Evolutionary conservation across 140 eudicot genomes (phyloP).

Genomic region (Cichorium intybus): DNA sequence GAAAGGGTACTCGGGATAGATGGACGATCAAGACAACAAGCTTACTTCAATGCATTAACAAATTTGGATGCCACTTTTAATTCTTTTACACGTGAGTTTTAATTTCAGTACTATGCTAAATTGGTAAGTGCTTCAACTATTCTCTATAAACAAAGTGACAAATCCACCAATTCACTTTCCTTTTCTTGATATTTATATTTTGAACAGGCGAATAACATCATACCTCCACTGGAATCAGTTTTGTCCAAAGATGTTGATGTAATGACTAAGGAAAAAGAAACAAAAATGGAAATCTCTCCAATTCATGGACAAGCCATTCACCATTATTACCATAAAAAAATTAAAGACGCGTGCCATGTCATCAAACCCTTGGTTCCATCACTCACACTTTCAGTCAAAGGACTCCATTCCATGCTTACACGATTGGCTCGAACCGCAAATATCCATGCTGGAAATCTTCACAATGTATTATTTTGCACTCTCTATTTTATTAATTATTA

Average conservation of each 20-base stretch:
- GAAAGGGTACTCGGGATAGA: slow-evolving; percentile 76
- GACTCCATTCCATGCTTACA: too few relatives aligned
- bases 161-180: neutral
- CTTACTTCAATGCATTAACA: slow-evolving; percentile 62
- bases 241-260: slow-evolving; percentile 86
- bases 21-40: slow-evolving; percentile 93
- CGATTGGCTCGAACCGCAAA: too few relatives aligned
- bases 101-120: too few relatives aligned
- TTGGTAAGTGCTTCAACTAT: slow-evolving; percentile 48
- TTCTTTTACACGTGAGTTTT: slow-evolving; percentile 71
- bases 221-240: slow-evolving; percentile 86
- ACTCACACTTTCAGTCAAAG: too few relatives aligned
- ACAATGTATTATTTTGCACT: too few relatives aligned
- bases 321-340: slow-evolving; percentile 67
- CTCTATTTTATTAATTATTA: too few relatives aligned
- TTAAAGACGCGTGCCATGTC: too few relatives aligned
- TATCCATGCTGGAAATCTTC: too few relatives aligned
- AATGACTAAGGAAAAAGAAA: slow-evolving; percentile 84
- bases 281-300: slow-evolving; percentile 72
- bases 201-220: slow-evolving; percentile 65
- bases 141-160: slow-evolving; percentile 7
- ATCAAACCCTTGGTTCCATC: too few relatives aligned
- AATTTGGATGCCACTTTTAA: slow-evolving; percentile 75
- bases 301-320: slow-evolving; percentile 96
- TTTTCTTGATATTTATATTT: slow-evolving; percentile 5